These are phyloP conservation scores for Rickenella mellea DNA, from an alignment of 768 basidiomycete species.

Conservation along the genomic window DNA sequence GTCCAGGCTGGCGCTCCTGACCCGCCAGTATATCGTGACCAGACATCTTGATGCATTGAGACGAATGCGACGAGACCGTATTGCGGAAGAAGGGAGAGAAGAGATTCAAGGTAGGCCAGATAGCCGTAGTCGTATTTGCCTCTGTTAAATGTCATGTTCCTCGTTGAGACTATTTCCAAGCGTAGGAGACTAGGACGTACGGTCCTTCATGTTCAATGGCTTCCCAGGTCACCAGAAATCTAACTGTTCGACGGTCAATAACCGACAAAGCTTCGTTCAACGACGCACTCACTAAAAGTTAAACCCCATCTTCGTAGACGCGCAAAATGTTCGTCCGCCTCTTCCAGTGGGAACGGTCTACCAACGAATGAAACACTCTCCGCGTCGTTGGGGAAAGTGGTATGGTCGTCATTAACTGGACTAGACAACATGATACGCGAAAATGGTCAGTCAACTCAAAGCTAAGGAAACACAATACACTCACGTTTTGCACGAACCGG, in stretches of 20 bases:
- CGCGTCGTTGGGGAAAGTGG: conserved; percentile 56
- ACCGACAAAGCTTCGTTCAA: not conserved
- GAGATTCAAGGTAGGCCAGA: conserved; percentile 60
- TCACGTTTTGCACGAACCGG: conserved; percentile 76
- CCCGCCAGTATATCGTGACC: conserved; percentile 90
- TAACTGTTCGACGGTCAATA: conserved; percentile 37
- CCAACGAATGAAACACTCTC: conserved; percentile 75
- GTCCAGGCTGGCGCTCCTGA: conserved; percentile 98
- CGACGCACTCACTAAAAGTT: conserved; percentile 58
- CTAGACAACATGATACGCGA: too few species aligned
- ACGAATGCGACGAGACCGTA: conserved; percentile 72
- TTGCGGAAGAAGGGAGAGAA: conserved; percentile 61
- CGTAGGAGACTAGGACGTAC: too few species aligned
- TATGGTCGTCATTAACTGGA: conserved; percentile 59
- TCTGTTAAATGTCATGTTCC: too few species aligned
- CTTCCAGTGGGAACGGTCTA: conserved; percentile 82
- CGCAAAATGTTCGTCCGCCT: conserved; percentile 79
- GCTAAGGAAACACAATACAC: conserved; percentile 16
- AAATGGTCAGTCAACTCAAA: not conserved
- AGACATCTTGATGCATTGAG: conserved; percentile 88
- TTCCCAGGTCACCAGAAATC: conserved; percentile 96
- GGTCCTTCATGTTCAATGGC: conserved; percentile 89
- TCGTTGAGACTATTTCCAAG: not conserved
- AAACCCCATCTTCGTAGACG: conserved; percentile 81
- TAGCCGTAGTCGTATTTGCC: conserved; percentile 82